Evolutionary conservation across 768 basidiomycete species (phyloP).

Genomic region (Trametes meyenii): DNA sequence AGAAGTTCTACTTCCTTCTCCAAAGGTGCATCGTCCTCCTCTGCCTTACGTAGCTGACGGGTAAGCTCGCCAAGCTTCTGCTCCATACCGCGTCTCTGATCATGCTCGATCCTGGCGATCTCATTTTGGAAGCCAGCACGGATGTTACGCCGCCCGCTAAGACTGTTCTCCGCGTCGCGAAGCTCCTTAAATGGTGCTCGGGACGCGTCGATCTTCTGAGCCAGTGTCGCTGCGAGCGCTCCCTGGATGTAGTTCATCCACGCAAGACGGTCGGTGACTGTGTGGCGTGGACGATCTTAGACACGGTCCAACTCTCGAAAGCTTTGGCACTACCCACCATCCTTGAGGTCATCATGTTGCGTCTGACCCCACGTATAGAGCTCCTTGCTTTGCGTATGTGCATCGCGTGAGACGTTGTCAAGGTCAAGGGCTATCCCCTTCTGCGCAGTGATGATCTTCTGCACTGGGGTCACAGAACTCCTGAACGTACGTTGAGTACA

Average conservation of each 20-base stretch:
- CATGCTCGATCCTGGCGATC: slow-evolving; percentile 67
- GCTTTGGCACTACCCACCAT: slow-evolving; percentile 49
- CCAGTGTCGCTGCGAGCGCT: slow-evolving; percentile 61
- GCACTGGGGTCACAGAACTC: slow-evolving; percentile 64
- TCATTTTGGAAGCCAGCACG: slow-evolving; percentile 61
- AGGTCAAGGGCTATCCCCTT: slow-evolving; percentile 80
- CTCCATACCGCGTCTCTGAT: slow-evolving; percentile 64
- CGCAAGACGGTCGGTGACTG: slow-evolving; percentile 80
- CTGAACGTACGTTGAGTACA: background rate
- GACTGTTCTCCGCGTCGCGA: slow-evolving; percentile 65
- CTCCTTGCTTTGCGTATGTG: slow-evolving; percentile 79
- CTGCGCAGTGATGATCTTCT: slow-evolving; percentile 77
- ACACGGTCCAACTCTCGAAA: background rate
- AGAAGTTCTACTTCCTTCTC: slow-evolving; percentile 74
- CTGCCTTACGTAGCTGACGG: slow-evolving; percentile 66
- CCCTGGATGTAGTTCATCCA: slow-evolving; percentile 82
- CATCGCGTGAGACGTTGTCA: slow-evolving; percentile 65
- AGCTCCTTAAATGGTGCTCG: slow-evolving; percentile 70
- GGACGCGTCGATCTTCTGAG: slow-evolving; percentile 63
- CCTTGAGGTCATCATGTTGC: slow-evolving; percentile 72
- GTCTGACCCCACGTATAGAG: slow-evolving; percentile 83
- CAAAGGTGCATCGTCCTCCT: slow-evolving; percentile 60
- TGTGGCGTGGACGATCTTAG: slow-evolving; percentile 12
- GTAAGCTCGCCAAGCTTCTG: slow-evolving; percentile 70
- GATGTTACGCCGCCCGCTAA: slow-evolving; percentile 63